Evolutionary conservation across 2,329 filamentous ascomycete species (phyloP).

Genomic region (Cadophora luteo-olivacea): DNA sequence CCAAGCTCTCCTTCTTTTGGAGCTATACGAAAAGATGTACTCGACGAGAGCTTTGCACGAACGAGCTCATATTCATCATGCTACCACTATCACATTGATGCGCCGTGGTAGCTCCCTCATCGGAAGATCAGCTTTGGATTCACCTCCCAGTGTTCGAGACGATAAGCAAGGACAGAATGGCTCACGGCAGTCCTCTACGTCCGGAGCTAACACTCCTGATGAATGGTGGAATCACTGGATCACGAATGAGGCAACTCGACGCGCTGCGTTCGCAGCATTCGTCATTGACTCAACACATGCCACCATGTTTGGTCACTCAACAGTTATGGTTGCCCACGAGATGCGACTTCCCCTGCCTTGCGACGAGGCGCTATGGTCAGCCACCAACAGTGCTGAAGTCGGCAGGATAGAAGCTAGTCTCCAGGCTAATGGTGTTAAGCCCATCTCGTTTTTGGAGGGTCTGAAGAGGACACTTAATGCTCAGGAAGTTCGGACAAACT

Average conservation of each 20-base stretch:
- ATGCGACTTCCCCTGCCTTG: slow-evolving; percentile 91
- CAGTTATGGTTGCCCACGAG: slow-evolving; percentile 96
- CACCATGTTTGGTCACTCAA: slow-evolving; percentile 97
- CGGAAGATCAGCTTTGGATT: slow-evolving; percentile 83
- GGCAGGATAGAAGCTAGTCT: slow-evolving; percentile 82
- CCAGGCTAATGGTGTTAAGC: slow-evolving; percentile 81
- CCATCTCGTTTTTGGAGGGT: slow-evolving; percentile 87
- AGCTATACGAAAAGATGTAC: slow-evolving; percentile 98
- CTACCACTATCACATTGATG: slow-evolving; percentile 95
- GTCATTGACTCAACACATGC: slow-evolving; percentile 95
- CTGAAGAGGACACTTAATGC: slow-evolving; percentile 87
- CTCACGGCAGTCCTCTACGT: slow-evolving; percentile 66
- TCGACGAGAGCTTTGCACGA: slow-evolving; percentile 91
- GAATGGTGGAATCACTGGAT: slow-evolving; percentile 98
- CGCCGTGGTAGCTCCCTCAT: slow-evolving; percentile 89
- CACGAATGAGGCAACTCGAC: slow-evolving; percentile 86
- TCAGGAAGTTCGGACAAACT: slow-evolving; percentile 87
- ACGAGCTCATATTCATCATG: slow-evolving; percentile 94
- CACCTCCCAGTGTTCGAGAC: slow-evolving; percentile 73
- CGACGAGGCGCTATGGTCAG: slow-evolving; percentile 91
- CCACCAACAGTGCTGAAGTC: slow-evolving; percentile 86
- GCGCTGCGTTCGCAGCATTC: slow-evolving; percentile 92
- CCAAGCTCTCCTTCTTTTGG: slow-evolving; percentile 85
- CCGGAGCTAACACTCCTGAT: slow-evolving; percentile 74
- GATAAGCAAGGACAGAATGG: slow-evolving; percentile 52